Evolutionary conservation across 805 yeast genomes (phyloP).

Genomic region (Schizosaccharomyces cryophilus): DNA sequence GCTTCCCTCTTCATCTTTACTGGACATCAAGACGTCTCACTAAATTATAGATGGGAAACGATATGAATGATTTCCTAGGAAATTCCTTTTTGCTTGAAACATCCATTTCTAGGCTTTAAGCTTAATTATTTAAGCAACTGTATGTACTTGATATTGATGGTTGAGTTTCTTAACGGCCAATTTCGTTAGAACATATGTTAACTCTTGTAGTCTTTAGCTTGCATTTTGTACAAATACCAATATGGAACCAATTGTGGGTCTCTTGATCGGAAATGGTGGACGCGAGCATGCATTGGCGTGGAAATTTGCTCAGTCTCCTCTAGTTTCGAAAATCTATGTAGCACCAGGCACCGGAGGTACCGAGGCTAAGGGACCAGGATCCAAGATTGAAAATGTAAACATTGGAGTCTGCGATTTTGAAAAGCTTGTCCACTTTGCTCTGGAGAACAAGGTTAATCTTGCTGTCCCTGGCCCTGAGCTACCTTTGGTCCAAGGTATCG

Average conservation of each 20-base stretch:
- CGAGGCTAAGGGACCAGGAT: conserved; percentile 17
- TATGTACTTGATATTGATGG: too few relatives aligned
- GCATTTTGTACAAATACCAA: not conserved
- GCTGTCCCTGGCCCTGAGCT: conserved; percentile 98
- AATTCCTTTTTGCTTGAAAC: too few relatives aligned
- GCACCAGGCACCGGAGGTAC: conserved; percentile 98
- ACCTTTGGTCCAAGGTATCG: conserved; percentile 85
- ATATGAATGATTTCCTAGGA: too few relatives aligned
- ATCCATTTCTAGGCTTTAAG: too few relatives aligned
- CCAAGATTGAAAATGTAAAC: conserved; percentile 44
- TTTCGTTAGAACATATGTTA: too few relatives aligned
- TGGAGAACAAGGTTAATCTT: conserved; percentile 34
- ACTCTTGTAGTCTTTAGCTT: not conserved
- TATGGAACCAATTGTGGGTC: conserved; percentile 9
- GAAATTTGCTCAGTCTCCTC: conserved; percentile 59
- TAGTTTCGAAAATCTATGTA: conserved; percentile 51
- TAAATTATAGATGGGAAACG: too few relatives aligned
- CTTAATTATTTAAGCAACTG: too few relatives aligned
- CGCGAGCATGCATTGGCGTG: conserved; percentile 94
- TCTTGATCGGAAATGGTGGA: conserved; percentile 92
- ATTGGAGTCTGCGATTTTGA: conserved; percentile 50
- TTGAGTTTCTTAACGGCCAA: too few relatives aligned
- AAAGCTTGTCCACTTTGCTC: conserved; percentile 48
- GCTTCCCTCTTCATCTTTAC: too few relatives aligned
- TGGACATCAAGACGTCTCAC: too few relatives aligned